Conservation (phyloP, 129 eudicot genomes). For the Escallonia rubra region DNA sequence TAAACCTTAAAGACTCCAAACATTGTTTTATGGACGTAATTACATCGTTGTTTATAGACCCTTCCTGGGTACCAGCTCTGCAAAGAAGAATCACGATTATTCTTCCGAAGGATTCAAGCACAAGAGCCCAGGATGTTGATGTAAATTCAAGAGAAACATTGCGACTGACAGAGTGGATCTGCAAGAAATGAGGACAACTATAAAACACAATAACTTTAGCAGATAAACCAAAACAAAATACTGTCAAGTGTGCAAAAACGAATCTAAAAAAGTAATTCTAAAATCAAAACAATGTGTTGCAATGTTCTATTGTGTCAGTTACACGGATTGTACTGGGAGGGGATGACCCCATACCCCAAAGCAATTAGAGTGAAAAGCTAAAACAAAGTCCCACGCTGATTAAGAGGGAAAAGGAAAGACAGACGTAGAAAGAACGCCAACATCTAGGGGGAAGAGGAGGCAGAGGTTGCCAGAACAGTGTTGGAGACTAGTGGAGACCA, state of each 20-base stretch:
- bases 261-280: not conserved
- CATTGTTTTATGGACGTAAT: conserved; percentile 52
- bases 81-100: conserved; percentile 42
- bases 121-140: conserved; percentile 57
- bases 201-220: not conserved
- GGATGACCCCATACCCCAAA: too few species aligned
- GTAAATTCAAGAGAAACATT: conserved; percentile 44
- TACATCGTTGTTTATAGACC: conserved; percentile 23
- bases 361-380: too few species aligned
- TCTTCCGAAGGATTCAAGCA: conserved; percentile 50
- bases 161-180: conserved; percentile 50
- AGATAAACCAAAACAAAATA: not conserved
- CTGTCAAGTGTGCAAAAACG: not conserved
- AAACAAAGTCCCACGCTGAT: too few species aligned
- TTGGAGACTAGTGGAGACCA: too few species aligned
- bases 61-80: conserved; percentile 25
- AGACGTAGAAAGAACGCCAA: too few species aligned
- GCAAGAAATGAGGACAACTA: conserved; percentile 19
- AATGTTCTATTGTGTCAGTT: not conserved
- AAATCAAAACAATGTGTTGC: not conserved
- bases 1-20: conserved; percentile 68
- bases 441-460: too few species aligned
- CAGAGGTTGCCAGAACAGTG: too few species aligned
- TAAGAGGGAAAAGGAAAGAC: too few species aligned
- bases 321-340: too few species aligned